Conservation (phyloP, 139 green algal species). For the Axilococcus clingmanii region DNA sequence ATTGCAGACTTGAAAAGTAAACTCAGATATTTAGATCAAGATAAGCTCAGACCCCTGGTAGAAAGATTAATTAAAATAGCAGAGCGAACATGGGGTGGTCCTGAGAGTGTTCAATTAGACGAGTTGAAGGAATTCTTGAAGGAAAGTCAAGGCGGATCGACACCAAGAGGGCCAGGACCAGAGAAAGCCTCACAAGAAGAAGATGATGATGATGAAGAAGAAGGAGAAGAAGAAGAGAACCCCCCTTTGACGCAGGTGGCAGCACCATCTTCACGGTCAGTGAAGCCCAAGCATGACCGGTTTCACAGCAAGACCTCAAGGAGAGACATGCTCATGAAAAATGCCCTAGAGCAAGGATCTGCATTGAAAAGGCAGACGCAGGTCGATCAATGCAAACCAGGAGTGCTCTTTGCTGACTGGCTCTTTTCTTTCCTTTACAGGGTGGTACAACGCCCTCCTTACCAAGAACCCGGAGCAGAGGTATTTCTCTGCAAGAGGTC, state of each 20-base stretch:
- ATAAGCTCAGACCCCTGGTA: too few species aligned
- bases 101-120: too few species aligned
- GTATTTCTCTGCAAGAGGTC: constrained; percentile 21
- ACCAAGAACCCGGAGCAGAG: constrained; percentile 13
- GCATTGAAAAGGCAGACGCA: neutral
- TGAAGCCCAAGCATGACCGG: neutral
- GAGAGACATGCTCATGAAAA: constrained; percentile 4
- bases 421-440: neutral
- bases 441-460: constrained; percentile 4
- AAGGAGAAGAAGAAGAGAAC: neutral
- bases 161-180: too few species aligned
- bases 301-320: constrained; percentile 14
- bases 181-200: neutral
- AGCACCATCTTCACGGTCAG: neutral
- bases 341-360: neutral
- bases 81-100: too few species aligned
- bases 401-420: constrained; percentile 2
- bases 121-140: too few species aligned
- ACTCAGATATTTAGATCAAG: too few species aligned
- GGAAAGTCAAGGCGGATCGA: too few species aligned
- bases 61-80: too few species aligned
- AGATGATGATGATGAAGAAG: neutral
- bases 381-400: neutral
- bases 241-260: neutral
- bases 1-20: too few species aligned